Base-by-base conservation (phyloP, 176 grass and related monocot species). In the Triticum monococcum region DNA sequence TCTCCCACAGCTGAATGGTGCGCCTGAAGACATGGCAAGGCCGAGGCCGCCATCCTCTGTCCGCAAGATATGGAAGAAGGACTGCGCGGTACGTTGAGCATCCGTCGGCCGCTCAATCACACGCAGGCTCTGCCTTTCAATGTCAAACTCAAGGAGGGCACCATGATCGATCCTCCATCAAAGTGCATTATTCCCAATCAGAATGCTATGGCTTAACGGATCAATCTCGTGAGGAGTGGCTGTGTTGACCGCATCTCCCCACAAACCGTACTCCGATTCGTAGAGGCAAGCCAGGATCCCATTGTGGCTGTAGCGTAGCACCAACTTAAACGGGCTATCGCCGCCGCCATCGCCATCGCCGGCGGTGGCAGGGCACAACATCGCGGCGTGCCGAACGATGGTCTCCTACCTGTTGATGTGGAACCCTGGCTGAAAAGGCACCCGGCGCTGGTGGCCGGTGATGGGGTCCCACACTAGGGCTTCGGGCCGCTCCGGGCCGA, bases 391-490 rank as follows among this genome's bases (percentile, higher is more conserved):
- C 75, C 62, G 36, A 4, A 50, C 46, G 46, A 50, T 5, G 4
- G 4, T 16, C 46, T 50, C 46, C 46, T 20, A 10, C 22, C 10
- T 14, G 24, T 2, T 5, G 8, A 22, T 62, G 22, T 62, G 8
- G n/a, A 81, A 30, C 38, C 41, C 5, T 38, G 38, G 61, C 1
- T 38, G 79, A 16, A 66, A 48, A 46, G 79, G 38, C 2, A 81
- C 16, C 4, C 62, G 24, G 38, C 38, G 62, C 62, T 31, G 38
- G 24, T 9, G 3, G 78, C 13, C 60, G 16, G 36, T 31, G 78
- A 80, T 7, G 23, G 78, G 78, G 60, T 80, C n/a, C 78, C 78
- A 80, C 61, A 80, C 60, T 1, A 80, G 3, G 78, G 38, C 78
- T 60, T 80, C 35, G 4, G 17, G n/a, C 60, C n/a, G n/a, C 60